Base-by-base conservation (phyloP, 768 basidiomycete genomes). In the Mycena belliarum region DNA sequence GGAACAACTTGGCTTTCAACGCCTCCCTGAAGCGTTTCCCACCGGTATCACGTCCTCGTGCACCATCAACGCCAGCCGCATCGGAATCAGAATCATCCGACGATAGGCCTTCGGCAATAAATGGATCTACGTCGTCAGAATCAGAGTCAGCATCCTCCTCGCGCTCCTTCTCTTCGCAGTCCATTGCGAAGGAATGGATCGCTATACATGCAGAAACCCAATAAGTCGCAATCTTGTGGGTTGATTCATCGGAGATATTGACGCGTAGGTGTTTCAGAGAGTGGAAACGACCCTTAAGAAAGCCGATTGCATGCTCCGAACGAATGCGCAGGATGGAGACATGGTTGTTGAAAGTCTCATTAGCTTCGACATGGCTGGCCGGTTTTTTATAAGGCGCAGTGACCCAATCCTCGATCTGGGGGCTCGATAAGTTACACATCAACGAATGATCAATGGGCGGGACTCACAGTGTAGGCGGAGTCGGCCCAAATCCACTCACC, bases 401-500 rank as follows among this genome's bases (percentile, higher is more conserved):
- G 18, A 57, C 18, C 49, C 49, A 53, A 28, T 37, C 32, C 7
- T 26, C 43, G 24, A 57, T n/a, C 49, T 49, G 24, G 25, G 9
- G 18, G 35, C 7, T 29, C 18, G 24, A 28, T 15, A 40, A 44
- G n/a, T n/a, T n/a, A n/a, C n/a, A n/a, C 1, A n/a, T 6, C 6
- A 28, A 16, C 48, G 21, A 23, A 2, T 7, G 15, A 50, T 25
- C 7, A 12, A 48, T 18, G n/a, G n/a, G n/a, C n/a, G n/a, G n/a
- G 8, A 59, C 32, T 32, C 29, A 41, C 59, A 6, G 74, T 70
- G 62, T 76, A 76, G 12, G 75, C 73, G 16, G 75, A 75, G 61
- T 76, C 75, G 18, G 67, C 73, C 73, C 75, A 76, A 21, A 75
- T 63, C 26, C 51, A 75, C 41, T 75, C 74, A 4, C 57, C 63